phyloP scores from a whole-genome alignment of 768 basidiomycete species.

The Leucosporidium creatinivorum region DNA sequence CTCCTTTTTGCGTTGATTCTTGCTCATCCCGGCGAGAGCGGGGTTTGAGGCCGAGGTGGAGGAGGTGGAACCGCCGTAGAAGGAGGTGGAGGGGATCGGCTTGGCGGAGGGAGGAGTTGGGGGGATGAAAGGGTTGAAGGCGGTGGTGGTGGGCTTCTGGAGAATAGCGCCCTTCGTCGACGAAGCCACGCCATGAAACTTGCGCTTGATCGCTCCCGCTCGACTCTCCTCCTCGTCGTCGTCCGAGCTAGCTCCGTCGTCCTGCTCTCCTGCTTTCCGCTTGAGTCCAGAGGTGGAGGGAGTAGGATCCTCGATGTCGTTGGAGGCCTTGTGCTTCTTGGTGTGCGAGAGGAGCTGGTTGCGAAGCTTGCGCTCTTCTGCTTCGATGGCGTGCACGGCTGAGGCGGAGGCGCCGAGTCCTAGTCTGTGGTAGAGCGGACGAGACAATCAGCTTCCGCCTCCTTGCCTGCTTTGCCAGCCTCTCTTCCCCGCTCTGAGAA shows the following conservation, averaged over 20 bases:
- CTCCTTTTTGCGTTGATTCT: slow-evolving; percentile 29
- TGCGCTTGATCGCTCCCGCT: slow-evolving; percentile 12
- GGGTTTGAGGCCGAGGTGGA: not conserved
- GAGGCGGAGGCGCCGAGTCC: slow-evolving; percentile 24
- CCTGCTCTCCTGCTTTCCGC: not conserved
- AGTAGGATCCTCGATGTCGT: not conserved
- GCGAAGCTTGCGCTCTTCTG: slow-evolving; percentile 20
- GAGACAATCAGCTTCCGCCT: too few relatives aligned
- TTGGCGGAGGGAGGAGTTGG: not conserved
- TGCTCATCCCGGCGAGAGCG: slow-evolving; percentile 1
- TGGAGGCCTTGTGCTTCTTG: not conserved
- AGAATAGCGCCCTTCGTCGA: not conserved
- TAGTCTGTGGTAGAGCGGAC: too few relatives aligned
- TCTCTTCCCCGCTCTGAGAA: too few relatives aligned
- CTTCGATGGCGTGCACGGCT: slow-evolving; percentile 12
- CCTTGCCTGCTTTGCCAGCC: too few relatives aligned
- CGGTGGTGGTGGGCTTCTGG: not conserved
- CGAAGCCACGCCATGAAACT: not conserved
- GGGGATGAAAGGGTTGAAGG: not conserved
- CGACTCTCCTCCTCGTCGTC: slow-evolving; percentile 28
- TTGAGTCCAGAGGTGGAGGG: too few relatives aligned
- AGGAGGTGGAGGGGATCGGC: slow-evolving; percentile 4
- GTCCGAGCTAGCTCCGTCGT: slow-evolving; percentile 2
- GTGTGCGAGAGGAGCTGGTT: slow-evolving; percentile 11
- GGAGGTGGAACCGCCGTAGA: not conserved